These are phyloP conservation scores for Nigrograna mackinnonii DNA, from an alignment of 2,329 filamentous ascomycete genomes.

Conservation along the genomic window DNA sequence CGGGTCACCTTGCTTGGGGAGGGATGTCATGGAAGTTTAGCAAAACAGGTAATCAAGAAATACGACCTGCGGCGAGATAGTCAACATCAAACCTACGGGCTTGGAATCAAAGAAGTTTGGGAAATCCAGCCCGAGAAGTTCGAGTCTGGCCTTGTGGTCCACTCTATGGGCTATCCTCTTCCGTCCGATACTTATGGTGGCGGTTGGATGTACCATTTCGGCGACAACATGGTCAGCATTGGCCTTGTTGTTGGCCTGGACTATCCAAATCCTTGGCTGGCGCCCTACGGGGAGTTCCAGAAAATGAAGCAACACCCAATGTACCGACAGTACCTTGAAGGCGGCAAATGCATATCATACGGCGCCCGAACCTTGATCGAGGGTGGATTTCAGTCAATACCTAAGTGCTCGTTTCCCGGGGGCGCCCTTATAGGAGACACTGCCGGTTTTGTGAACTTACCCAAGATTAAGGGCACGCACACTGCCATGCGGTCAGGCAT, in stretches of 20 bases:
- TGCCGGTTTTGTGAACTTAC: conserved; percentile 94
- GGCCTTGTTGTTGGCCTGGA: conserved; percentile 92
- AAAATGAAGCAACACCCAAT: conserved; percentile 98
- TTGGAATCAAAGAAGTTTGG: conserved; percentile 97
- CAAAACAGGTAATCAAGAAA: conserved; percentile 93
- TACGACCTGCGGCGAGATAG: conserved; percentile 88
- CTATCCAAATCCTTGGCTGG: conserved; percentile 95
- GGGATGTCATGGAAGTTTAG: conserved; percentile 93
- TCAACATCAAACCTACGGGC: conserved; percentile 91
- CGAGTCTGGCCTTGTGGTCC: conserved; percentile 78
- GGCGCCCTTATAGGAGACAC: conserved; percentile 95
- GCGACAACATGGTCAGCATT: conserved; percentile 91
- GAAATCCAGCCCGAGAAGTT: conserved; percentile 94
- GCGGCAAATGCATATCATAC: conserved; percentile 97
- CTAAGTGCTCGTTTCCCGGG: conserved; percentile 94
- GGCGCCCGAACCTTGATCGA: conserved; percentile 89
- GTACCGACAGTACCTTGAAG: conserved; percentile 84
- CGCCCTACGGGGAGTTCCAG: conserved; percentile 95
- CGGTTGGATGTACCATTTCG: conserved; percentile 99
- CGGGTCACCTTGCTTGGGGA: conserved; percentile 89
- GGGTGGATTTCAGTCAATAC: conserved; percentile 96
- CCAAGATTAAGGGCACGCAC: conserved; percentile 98
- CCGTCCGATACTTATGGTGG: conserved; percentile 90
- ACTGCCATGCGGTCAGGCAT: conserved; percentile 98
- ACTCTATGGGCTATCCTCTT: conserved; percentile 92